A percentile compares a stretch with the other conserved stretches of the same genome.
These are phyloP conservation scores for Dendrobium huoshanense DNA, from an alignment of 106 monocot species.

Conservation along the genomic window DNA sequence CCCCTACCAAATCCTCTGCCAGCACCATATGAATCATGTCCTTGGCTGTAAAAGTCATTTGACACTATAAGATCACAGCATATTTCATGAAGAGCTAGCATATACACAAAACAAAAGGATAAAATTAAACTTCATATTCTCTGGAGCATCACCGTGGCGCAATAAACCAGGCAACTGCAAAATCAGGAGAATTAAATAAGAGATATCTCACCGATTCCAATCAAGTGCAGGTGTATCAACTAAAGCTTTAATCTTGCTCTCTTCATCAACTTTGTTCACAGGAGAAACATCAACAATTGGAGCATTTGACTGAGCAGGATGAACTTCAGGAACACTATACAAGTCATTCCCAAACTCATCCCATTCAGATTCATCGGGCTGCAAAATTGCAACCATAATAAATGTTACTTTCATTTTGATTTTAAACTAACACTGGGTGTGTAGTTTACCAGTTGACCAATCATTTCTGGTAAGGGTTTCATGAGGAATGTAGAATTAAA, in stretches of 20 bases:
- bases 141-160: neutral
- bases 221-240: constrained; percentile 89
- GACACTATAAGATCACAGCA: constrained; percentile 5
- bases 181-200: neutral
- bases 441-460: neutral
- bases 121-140: neutral
- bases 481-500: neutral
- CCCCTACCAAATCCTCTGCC: constrained; percentile 97
- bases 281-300: constrained; percentile 35
- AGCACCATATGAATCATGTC: constrained; percentile 56
- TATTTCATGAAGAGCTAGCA: neutral
- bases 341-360: constrained; percentile 98
- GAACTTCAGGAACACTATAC: constrained; percentile 69
- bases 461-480: neutral
- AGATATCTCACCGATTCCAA: constrained; percentile 56
- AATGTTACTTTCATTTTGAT: neutral
- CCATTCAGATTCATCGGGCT: constrained; percentile 95
- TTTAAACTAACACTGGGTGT: neutral
- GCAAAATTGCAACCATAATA: constrained; percentile 17
- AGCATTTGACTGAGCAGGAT: constrained; percentile 38
- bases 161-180: neutral
- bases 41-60: constrained; percentile 37
- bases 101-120: neutral
- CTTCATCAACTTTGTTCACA: constrained; percentile 69
- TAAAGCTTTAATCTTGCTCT: constrained; percentile 83